Evolutionary conservation across 768 basidiomycete species (phyloP), one percentile per base, ranked within the genome.

Genomic region (Pisolithus tinctorius): DNA sequence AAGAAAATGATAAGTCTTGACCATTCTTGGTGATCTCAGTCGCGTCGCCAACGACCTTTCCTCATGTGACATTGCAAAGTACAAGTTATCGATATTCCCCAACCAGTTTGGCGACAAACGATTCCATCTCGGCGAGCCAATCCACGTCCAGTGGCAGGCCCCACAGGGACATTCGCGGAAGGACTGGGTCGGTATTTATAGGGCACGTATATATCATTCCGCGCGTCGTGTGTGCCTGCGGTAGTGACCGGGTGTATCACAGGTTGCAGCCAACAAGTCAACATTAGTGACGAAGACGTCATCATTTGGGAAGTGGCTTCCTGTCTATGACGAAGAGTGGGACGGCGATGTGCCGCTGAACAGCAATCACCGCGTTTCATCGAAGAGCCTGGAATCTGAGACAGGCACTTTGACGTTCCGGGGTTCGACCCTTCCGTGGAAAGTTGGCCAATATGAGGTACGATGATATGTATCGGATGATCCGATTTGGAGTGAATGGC

Each of bases 181-280:
- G 59, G 96, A 99, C 65, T 98, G 96, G 96, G 88, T 99, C 60
- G 96, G 94, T 13, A 80, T 97, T 25, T 93, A 93, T 63, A 77
- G 86, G 64, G 89, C 89, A 59, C 38, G 73, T 26, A 45, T 26
- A 29, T 11, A 2, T 7, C 27, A 2, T 37, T 37, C 14, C 9
- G 30, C 25, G n/a, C 14, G 11, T 4, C 26, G 13, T 26, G 43
- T 31, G 30, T 11, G 10, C 10, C 30, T 9, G 27, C n/a, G n/a
- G 13, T 45, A 16, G 6, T 45, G 25, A 45, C 29, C 13, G 27
- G 11, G 25, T 16, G 38, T 45, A 27, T 34, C 45, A 49, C 59
- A 89, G 88, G 77, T 94, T 47, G 93, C 90, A 29, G 93, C 93
- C 0, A 96, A 94, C 67, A 83, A 84, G 61, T 89, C 85, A 13